Evolutionary conservation across 192 early-diverging fungal species (phyloP).

Genomic region (Coemansia sp.): DNA sequence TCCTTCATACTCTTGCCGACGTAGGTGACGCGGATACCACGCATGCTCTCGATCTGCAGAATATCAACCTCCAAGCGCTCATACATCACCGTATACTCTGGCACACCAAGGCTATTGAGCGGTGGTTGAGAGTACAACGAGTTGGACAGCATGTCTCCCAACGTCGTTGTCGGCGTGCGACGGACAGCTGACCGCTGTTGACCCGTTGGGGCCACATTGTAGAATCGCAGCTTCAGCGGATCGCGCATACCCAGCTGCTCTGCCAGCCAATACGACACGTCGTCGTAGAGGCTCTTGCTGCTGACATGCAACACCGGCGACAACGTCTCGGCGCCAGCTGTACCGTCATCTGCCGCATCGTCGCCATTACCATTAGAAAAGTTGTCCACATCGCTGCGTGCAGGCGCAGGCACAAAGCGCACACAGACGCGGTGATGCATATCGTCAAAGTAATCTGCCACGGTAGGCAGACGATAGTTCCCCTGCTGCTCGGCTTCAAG

Average conservation of each 20-base stretch:
- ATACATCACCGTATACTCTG: slow-evolving; percentile 67
- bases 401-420: slow-evolving; percentile 66
- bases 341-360: background rate
- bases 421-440: slow-evolving; percentile 71
- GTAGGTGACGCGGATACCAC: slow-evolving; percentile 67
- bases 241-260: slow-evolving; percentile 47
- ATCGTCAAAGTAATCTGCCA: slow-evolving; percentile 78
- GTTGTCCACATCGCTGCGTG: slow-evolving; percentile 21
- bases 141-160: slow-evolving; percentile 61
- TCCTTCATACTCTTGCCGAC: slow-evolving; percentile 70
- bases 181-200: slow-evolving; percentile 53
- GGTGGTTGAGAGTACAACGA: slow-evolving; percentile 20
- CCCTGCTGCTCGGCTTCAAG: background rate
- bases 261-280: slow-evolving; percentile 68
- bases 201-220: slow-evolving; percentile 34
- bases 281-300: slow-evolving; percentile 34
- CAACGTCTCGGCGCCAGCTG: slow-evolving; percentile 19
- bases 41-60: slow-evolving; percentile 82
- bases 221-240: slow-evolving; percentile 78
- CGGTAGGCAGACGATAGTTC: slow-evolving; percentile 29
- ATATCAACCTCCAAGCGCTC: slow-evolving; percentile 84
- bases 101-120: slow-evolving; percentile 15
- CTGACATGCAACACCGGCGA: slow-evolving; percentile 14
- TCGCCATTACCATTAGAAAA: slow-evolving; percentile 11
- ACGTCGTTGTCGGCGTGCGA: slow-evolving; percentile 50